Conservation (phyloP, 345 rosid species). For the Hypericum androsaemum region DNA sequence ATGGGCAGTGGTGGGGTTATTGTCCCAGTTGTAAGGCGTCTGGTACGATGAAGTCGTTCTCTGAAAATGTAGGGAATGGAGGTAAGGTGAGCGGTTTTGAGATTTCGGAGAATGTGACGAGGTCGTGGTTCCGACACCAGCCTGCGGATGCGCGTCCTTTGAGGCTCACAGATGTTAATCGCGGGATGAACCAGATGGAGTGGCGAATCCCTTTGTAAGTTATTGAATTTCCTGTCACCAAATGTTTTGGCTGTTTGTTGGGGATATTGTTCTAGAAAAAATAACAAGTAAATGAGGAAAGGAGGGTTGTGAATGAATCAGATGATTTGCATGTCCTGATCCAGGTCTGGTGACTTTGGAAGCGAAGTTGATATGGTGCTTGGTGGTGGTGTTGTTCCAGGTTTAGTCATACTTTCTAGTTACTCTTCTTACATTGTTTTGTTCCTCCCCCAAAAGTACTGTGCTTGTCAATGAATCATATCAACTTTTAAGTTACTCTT, state of each 20-base stretch:
- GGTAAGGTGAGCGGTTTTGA: slow-evolving; percentile 28
- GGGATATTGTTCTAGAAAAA: not conserved
- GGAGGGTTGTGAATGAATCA: not conserved
- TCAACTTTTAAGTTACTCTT: not conserved
- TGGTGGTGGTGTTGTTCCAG: slow-evolving; percentile 98
- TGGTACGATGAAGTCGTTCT: slow-evolving; percentile 55
- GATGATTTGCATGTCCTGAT: not conserved
- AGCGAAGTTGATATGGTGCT: slow-evolving; percentile 81
- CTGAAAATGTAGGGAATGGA: slow-evolving; percentile 16
- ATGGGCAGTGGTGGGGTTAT: slow-evolving; percentile 91
- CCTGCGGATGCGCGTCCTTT: slow-evolving; percentile 34
- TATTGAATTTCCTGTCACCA: not conserved
- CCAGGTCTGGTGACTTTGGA: slow-evolving; percentile 71
- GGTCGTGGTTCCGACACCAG: slow-evolving; percentile 60
- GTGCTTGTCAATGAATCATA: no score
- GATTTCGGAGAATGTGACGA: slow-evolving; percentile 27
- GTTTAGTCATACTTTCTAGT: slow-evolving; percentile 26
- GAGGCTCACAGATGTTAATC: slow-evolving; percentile 48
- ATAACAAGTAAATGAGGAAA: no score
- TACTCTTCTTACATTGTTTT: slow-evolving; percentile 1
- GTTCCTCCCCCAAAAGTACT: no score
- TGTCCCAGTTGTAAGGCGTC: slow-evolving; percentile 45
- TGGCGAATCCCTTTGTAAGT: slow-evolving; percentile 74
- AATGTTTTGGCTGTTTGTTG: not conserved
- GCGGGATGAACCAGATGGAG: slow-evolving; percentile 43